These are phyloP conservation scores for Hypsizygus marmoreus DNA, from an alignment of 768 basidiomycete species.

Conservation along the genomic window DNA sequence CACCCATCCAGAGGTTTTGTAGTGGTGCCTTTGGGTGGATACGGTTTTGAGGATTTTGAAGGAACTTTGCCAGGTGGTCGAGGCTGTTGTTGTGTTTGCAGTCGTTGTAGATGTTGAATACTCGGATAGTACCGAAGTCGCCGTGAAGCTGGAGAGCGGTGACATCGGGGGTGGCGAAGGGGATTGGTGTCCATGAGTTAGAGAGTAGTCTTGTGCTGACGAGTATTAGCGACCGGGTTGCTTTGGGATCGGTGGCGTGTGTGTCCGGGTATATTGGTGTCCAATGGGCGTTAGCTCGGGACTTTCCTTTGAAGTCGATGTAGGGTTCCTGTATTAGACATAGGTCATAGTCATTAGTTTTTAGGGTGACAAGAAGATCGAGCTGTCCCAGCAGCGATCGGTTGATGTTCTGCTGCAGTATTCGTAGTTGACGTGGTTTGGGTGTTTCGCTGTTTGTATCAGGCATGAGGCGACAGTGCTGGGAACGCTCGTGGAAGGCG, in stretches of 20 bases:
- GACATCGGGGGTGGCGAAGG: too few relatives aligned
- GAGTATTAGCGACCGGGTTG: slow-evolving; percentile 6
- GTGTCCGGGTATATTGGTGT: background rate
- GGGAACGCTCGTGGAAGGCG: too few relatives aligned
- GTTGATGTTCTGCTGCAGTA: slow-evolving; percentile 27
- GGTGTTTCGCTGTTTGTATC: too few relatives aligned
- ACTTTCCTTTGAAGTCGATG: slow-evolving; percentile 16
- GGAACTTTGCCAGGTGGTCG: background rate
- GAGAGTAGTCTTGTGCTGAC: slow-evolving; percentile 4
- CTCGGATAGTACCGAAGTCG: background rate
- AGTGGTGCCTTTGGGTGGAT: too few relatives aligned
- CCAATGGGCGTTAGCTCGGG: slow-evolving; percentile 8
- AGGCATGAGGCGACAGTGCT: too few relatives aligned
- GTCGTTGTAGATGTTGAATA: slow-evolving; percentile 12
- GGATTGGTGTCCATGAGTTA: slow-evolving; percentile 17
- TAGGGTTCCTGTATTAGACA: slow-evolving; percentile 31
- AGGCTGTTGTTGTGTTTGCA: slow-evolving; percentile 7
- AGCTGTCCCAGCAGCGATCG: slow-evolving; percentile 17
- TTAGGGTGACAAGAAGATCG: too few relatives aligned
- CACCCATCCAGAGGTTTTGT: slow-evolving; percentile 30
- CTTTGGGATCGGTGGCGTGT: background rate
- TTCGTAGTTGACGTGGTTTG: background rate
- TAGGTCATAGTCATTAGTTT: slow-evolving; percentile 4
- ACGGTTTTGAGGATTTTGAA: background rate
- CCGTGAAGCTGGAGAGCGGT: background rate